A percentile compares a stretch with the other conserved stretches of the same genome.
phyloP scores from a whole-genome alignment of 2,329 filamentous ascomycete species.

The Monosporascus sp. region DNA sequence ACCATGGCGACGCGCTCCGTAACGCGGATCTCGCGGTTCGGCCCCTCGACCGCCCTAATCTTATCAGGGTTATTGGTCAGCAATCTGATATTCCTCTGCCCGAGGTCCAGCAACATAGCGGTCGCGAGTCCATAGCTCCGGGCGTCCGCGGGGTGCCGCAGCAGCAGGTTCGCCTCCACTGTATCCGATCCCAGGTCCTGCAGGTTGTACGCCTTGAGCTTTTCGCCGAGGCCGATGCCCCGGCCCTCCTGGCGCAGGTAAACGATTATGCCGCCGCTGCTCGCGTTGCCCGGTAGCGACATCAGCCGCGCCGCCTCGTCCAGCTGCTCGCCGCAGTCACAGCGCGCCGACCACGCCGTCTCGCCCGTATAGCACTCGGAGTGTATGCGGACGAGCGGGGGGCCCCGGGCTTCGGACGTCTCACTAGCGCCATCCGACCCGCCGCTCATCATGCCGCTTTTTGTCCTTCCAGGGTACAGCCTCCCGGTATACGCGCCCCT shows the following conservation, averaged over 20 bases:
- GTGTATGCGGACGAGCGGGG: constrained; percentile 88
- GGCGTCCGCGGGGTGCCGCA: constrained; percentile 91
- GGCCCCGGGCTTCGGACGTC: constrained; percentile 14
- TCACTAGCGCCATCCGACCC: constrained; percentile 14
- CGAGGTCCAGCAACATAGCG: constrained; percentile 85
- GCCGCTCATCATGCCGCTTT: constrained; percentile 55
- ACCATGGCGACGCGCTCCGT: constrained; percentile 93
- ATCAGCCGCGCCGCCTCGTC: constrained; percentile 94
- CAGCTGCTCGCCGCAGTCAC: constrained; percentile 95
- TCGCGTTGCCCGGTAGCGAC: constrained; percentile 59
- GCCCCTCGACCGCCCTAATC: constrained; percentile 88
- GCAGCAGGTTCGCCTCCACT: constrained; percentile 86
- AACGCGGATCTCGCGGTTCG: constrained; percentile 80
- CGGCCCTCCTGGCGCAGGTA: constrained; percentile 95
- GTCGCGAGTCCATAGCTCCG: constrained; percentile 95
- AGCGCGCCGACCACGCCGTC: constrained; percentile 95
- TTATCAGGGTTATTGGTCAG: constrained; percentile 98
- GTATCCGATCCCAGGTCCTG: constrained; percentile 97
- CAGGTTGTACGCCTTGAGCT: constrained; percentile 95
- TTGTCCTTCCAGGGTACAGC: constrained; percentile 77
- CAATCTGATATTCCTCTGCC: constrained; percentile 70
- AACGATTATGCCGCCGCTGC: constrained; percentile 86
- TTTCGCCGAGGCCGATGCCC: constrained; percentile 90
- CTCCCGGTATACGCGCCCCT: constrained; percentile 87
- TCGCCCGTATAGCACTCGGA: constrained; percentile 98